Conservation (phyloP, 805 yeast species). For the Monosporozyma unispora region DNA sequence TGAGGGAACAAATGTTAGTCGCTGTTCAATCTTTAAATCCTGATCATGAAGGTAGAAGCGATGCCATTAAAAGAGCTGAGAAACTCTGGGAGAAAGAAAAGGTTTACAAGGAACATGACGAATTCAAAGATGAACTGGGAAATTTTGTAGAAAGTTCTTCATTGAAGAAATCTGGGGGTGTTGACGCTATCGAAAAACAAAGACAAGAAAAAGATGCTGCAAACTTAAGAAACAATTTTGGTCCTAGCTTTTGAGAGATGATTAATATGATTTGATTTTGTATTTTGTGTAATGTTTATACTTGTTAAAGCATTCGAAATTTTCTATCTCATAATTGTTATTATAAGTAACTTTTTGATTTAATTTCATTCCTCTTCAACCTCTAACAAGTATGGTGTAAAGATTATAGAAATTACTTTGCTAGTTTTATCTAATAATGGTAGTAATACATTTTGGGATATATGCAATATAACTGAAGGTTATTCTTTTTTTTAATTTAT, state of each 20-base stretch:
- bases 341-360: background rate
- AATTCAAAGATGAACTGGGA: constrained; percentile 78
- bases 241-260: constrained; percentile 5
- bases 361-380: too few relatives aligned
- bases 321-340: background rate
- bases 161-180: constrained; percentile 78
- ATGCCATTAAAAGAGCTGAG: constrained; percentile 86
- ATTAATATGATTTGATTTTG: too few relatives aligned
- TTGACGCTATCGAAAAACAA: constrained; percentile 71
- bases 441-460: too few relatives aligned
- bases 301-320: constrained; percentile 9
- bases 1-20: constrained; percentile 67
- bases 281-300: constrained; percentile 17
- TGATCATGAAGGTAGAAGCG: constrained; percentile 74
- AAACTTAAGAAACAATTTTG: constrained; percentile 48
- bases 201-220: constrained; percentile 62
- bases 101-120: constrained; percentile 45
- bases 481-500: too few relatives aligned
- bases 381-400: too few relatives aligned
- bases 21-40: constrained; percentile 78
- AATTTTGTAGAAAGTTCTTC: constrained; percentile 72
- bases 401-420: too few relatives aligned
- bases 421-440: too few relatives aligned
- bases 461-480: too few relatives aligned
- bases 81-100: constrained; percentile 64